Conservation (phyloP, 169 alveolate genomes). For the Cryptosporidium baileyi region DNA sequence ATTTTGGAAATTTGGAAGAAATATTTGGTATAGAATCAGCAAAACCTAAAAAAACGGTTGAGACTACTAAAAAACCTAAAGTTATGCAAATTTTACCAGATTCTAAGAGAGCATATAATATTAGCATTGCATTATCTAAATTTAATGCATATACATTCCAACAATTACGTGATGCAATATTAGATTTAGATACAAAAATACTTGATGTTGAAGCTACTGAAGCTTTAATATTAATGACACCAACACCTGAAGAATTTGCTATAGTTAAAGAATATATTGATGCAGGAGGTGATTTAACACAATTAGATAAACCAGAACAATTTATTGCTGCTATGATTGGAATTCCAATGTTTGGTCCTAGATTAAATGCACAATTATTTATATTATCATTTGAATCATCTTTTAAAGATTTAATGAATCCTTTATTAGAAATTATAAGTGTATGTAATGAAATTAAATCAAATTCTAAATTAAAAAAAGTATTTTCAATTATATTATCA, state of each 20-base stretch:
- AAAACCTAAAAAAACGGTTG: slow-evolving; percentile 79
- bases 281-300: slow-evolving; percentile 85
- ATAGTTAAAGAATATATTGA: slow-evolving; percentile 85
- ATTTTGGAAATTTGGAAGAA: slow-evolving; percentile 79
- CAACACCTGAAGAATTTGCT: slow-evolving; percentile 85
- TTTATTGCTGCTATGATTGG: slow-evolving; percentile 87
- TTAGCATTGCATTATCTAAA: slow-evolving; percentile 88
- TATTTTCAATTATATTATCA: slow-evolving; percentile 82
- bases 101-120: slow-evolving; percentile 88
- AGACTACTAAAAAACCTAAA: slow-evolving; percentile 76
- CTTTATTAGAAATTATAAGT: slow-evolving; percentile 80
- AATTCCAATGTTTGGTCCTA: slow-evolving; percentile 83
- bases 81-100: slow-evolving; percentile 86
- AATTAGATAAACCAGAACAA: slow-evolving; percentile 89
- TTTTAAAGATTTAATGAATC: slow-evolving; percentile 80
- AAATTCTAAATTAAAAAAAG: slow-evolving; percentile 77
- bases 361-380: slow-evolving; percentile 84
- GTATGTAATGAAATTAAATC: slow-evolving; percentile 82
- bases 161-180: slow-evolving; percentile 86
- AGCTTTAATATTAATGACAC: slow-evolving; percentile 82
- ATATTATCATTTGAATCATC: slow-evolving; percentile 84
- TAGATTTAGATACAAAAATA: slow-evolving; percentile 80
- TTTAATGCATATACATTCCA: slow-evolving; percentile 87
- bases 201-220: slow-evolving; percentile 87
- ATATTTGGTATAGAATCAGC: slow-evolving; percentile 78